Base-by-base conservation (phyloP, 2,329 filamentous ascomycete genomes). In the Claviceps sp. region DNA sequence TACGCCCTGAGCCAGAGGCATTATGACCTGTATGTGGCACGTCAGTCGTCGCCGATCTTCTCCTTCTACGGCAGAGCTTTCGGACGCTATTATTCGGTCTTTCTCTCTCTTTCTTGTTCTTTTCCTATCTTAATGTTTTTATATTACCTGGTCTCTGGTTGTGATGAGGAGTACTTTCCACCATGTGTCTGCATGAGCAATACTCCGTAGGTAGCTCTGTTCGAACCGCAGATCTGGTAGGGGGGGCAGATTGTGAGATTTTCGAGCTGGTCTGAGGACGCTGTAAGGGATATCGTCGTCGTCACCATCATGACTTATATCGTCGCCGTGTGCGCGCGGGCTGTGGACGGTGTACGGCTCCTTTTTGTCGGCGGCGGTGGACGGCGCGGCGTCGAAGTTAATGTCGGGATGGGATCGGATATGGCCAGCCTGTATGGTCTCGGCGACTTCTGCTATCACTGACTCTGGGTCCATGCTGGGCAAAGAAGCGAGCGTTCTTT, bases 161-260 rank as follows among this genome's bases (percentile, higher is more conserved):
- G 93, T 98, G 59, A 98, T 91, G 72, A 85, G 86, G 7, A 80
- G 76, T 37, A 98, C 80, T 65, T 81, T 81, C 72, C 85, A 84
- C 82, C 84, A 90, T 24, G 81, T 82, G 58, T 93, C 80, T 39
- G 89, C 89, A 52, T 81, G 76, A 57, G 84, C 80, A 60, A 98
- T 86, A 70, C 89, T 95, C 61, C 87, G 85, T 52, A 98, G 78
- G 68, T 98, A 98, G 75, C 90, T 96, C 77, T 98, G 93, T 72
- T 98, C 93, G 70, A 97, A 97, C 44, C 93, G 81, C 58, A 98
- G 73, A 70, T 98, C 93, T 4, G 90, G 89, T 63, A 96, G 78
- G 8, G 81, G 79, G 34, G 77, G 79, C 51, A 83, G 71, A 42
- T 70, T 66, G 39, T 69, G 66, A 47, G 63, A 62, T 47, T 72